These are phyloP conservation scores for Plectosphaerella cucumerina DNA, from an alignment of 2,329 filamentous ascomycete species.

Conservation along the genomic window DNA sequence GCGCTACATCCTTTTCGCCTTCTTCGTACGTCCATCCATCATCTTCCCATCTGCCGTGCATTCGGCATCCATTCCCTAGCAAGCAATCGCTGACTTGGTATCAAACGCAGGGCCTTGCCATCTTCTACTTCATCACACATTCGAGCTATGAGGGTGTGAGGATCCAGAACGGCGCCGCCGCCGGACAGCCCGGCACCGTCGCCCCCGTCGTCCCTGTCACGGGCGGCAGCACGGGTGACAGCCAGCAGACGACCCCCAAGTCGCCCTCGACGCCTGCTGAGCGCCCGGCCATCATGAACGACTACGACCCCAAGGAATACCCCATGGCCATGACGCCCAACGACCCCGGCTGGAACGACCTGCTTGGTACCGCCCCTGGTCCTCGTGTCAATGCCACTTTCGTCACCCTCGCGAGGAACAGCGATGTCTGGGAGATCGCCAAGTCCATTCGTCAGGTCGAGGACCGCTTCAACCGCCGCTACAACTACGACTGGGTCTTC, in stretches of 20 bases:
- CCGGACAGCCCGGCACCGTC: constrained; percentile 33
- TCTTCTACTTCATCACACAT: constrained; percentile 78
- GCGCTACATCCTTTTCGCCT: constrained; percentile 75
- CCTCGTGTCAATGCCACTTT: constrained; percentile 95
- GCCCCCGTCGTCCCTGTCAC: constrained; percentile 26
- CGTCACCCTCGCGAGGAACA: constrained; percentile 89
- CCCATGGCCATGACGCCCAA: constrained; percentile 49
- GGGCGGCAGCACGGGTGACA: background rate
- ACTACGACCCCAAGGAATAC: constrained; percentile 34
- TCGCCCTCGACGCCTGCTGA: constrained; percentile 13
- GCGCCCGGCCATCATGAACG: constrained; percentile 19
- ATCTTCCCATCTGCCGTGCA: background rate
- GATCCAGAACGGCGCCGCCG: constrained; percentile 9
- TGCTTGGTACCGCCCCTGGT: constrained; percentile 52
- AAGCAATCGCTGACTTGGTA: constrained; percentile 11
- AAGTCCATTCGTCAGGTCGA: constrained; percentile 94
- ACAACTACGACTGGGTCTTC: constrained; percentile 99
- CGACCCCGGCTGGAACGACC: constrained; percentile 48
- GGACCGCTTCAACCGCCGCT: constrained; percentile 95
- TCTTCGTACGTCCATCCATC: constrained; percentile 61
- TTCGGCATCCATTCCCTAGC: background rate
- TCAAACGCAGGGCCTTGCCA: constrained; percentile 50
- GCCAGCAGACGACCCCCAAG: constrained; percentile 7
- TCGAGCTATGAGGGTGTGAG: constrained; percentile 41
- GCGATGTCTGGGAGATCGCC: constrained; percentile 93